Conservation (phyloP, 2,329 filamentous ascomycete species). For the Xylariaceae sp. region DNA sequence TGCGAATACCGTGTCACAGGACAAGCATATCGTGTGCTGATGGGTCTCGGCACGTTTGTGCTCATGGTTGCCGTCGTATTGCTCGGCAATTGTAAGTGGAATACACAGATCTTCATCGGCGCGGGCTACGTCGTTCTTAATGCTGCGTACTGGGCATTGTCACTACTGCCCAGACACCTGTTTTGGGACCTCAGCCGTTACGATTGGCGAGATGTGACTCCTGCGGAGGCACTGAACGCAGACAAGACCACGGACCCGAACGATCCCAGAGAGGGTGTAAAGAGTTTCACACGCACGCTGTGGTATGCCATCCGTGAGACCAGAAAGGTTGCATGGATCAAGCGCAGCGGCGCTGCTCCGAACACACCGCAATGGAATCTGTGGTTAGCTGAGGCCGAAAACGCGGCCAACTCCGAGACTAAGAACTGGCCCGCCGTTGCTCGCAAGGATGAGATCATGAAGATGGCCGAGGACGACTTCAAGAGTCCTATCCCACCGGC, state of each 20-base stretch:
- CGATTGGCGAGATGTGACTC: slow-evolving; percentile 38
- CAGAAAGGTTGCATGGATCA: slow-evolving; percentile 49
- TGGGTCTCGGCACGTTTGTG: slow-evolving; percentile 54
- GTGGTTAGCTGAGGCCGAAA: slow-evolving; percentile 50
- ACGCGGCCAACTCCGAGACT: slow-evolving; percentile 32
- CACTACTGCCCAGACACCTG: slow-evolving; percentile 43
- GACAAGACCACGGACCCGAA: slow-evolving; percentile 26
- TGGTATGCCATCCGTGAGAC: slow-evolving; percentile 59
- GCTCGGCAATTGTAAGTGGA: slow-evolving; percentile 59
- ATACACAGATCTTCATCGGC: slow-evolving; percentile 56
- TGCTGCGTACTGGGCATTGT: slow-evolving; percentile 54
- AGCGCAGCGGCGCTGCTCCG: slow-evolving; percentile 48
- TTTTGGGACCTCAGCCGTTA: slow-evolving; percentile 60
- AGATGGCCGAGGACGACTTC: slow-evolving; percentile 21
- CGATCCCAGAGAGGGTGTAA: slow-evolving; percentile 38
- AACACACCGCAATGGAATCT: slow-evolving; percentile 47
- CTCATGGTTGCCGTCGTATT: slow-evolving; percentile 60
- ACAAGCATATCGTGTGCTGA: slow-evolving; percentile 47
- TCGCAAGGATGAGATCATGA: slow-evolving; percentile 48
- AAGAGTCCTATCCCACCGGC: slow-evolving; percentile 2
- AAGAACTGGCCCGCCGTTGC: slow-evolving; percentile 44
- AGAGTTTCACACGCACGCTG: slow-evolving; percentile 52
- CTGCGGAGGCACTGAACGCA: slow-evolving; percentile 35
- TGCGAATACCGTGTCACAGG: slow-evolving; percentile 51
- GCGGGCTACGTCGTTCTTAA: slow-evolving; percentile 57